Conservation (phyloP, 2,329 filamentous ascomycete species). For the Decorospora gaudefroyi region DNA sequence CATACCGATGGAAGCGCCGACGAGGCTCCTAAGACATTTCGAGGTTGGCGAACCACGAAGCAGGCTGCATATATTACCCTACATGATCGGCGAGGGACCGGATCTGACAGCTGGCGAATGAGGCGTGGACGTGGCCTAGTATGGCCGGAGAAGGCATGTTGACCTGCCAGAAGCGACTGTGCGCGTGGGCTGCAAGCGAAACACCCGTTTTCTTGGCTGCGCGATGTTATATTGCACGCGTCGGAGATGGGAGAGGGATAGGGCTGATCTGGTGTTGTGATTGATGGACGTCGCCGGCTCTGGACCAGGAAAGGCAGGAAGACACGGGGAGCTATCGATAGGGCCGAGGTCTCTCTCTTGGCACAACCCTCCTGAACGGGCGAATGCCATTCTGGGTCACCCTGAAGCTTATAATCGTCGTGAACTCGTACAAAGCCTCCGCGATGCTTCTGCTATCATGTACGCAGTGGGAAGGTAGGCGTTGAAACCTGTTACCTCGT, state of each 20-base stretch:
- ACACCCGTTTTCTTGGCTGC: constrained; percentile 5
- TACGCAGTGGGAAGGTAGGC: no score
- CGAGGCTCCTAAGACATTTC: not conserved
- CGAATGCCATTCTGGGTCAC: no score
- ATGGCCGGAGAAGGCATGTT: constrained; percentile 6
- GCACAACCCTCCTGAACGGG: constrained; percentile 4
- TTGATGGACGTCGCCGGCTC: not conserved
- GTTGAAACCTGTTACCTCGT: no score
- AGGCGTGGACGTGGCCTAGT: not conserved
- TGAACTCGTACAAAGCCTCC: no score
- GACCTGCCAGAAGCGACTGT: constrained; percentile 12
- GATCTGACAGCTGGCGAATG: constrained; percentile 6
- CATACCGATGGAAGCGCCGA: constrained; percentile 12
- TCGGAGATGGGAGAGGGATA: constrained; percentile 1
- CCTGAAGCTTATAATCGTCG: no score
- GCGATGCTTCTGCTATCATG: no score
- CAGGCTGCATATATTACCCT: constrained; percentile 9
- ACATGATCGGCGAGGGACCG: constrained; percentile 2
- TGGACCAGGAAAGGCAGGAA: constrained; percentile 15
- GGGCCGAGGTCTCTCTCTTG: constrained; percentile 5
- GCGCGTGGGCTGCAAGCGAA: constrained; percentile 4
- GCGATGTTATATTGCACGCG: not conserved
- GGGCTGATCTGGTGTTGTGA: constrained; percentile 2
- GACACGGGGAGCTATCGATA: constrained; percentile 4
- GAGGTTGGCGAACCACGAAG: constrained; percentile 4